Conservation (phyloP, 257 asterid species). For the Misopates orontium region DNA sequence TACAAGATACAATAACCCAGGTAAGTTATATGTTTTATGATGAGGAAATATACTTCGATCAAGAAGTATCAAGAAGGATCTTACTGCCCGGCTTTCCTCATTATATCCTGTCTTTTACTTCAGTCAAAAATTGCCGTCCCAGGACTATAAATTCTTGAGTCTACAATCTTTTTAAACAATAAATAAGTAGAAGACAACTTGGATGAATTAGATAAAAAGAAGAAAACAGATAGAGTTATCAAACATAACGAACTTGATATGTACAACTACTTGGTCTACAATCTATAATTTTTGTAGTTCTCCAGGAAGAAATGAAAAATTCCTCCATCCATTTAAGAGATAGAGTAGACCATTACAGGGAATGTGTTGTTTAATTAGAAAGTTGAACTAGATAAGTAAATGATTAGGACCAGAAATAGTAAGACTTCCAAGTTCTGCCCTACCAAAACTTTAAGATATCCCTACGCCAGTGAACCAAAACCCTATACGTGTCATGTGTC, state of each 20-base stretch:
- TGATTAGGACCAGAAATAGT: background rate
- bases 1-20: conserved; percentile 4
- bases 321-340: background rate
- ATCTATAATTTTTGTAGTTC: background rate
- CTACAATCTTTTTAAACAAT: conserved; percentile 37
- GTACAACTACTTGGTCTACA: background rate
- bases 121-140: conserved; percentile 83
- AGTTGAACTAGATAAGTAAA: background rate
- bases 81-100: conserved; percentile 58
- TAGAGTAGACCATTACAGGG: background rate
- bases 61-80: conserved; percentile 90
- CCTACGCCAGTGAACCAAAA: too few species aligned
- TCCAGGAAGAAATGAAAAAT: background rate
- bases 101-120: conserved; percentile 75
- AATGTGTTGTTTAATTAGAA: background rate
- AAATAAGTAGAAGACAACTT: conserved; percentile 26
- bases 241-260: background rate
- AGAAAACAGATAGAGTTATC: conserved; percentile 10
- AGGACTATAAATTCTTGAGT: conserved; percentile 85
- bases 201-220: conserved; percentile 2
- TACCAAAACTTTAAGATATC: too few species aligned
- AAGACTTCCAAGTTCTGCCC: background rate
- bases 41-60: conserved; percentile 58
- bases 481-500: too few species aligned
- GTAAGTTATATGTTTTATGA: conserved; percentile 12